Evolutionary conservation across 306 rosid species (phyloP).

Genomic region (Dryas octopetala): DNA sequence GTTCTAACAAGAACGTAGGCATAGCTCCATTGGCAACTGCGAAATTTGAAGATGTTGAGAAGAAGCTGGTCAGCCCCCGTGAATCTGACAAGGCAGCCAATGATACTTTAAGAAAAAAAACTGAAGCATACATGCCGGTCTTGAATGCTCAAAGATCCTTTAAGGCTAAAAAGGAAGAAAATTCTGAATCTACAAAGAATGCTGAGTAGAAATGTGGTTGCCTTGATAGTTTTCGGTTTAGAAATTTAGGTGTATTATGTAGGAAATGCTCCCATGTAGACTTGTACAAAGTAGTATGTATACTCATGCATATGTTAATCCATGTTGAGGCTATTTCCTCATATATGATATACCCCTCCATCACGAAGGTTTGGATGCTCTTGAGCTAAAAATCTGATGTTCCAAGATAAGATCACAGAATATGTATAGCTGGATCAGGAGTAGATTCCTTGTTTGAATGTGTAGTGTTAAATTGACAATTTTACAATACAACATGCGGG

Average conservation of each 20-base stretch:
- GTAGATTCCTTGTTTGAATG: no score
- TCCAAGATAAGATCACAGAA: background rate
- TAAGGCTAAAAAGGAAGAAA: conserved; percentile 58
- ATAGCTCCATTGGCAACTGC: conserved; percentile 67
- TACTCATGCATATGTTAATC: background rate
- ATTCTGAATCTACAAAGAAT: conserved; percentile 38
- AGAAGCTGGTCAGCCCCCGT: conserved; percentile 62
- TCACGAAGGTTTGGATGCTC: background rate
- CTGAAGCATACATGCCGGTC: conserved; percentile 53
- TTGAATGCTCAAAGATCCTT: conserved; percentile 58
- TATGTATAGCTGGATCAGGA: no score
- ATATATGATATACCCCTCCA: background rate
- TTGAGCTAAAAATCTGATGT: background rate
- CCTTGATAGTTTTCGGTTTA: background rate
- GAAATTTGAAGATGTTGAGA: conserved; percentile 68
- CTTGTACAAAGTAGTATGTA: background rate
- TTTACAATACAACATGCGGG: no score
- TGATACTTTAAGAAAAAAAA: conserved; percentile 44
- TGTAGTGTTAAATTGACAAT: no score
- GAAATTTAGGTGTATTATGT: background rate
- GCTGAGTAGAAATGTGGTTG: conserved; percentile 30
- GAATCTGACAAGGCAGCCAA: conserved; percentile 51
- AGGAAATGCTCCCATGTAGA: background rate
- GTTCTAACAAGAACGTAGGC: conserved; percentile 45
- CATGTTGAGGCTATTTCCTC: background rate